These are phyloP conservation scores for Blastobotrys raffinosifermentans DNA, from an alignment of 1,139 yeast genomes.

Conservation along the genomic window DNA sequence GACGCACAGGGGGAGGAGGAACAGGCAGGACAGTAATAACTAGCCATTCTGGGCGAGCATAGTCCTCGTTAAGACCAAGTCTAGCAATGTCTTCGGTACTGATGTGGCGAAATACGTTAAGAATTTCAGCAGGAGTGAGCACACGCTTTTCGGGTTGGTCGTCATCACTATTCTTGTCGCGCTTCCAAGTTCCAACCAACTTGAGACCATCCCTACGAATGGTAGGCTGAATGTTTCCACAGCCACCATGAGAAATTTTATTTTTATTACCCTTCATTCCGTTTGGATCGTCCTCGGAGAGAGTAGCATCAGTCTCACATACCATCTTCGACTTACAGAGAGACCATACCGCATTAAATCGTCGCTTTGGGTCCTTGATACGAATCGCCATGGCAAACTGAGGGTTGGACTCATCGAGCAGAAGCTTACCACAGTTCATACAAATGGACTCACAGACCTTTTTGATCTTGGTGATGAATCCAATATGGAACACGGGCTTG, in stretches of 20 bases:
- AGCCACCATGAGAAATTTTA: conserved; percentile 78
- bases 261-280: conserved; percentile 37
- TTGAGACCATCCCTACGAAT: conserved; percentile 94
- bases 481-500: conserved; percentile 97
- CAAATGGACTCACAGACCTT: conserved; percentile 95
- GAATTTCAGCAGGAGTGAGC: conserved; percentile 80
- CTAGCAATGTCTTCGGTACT: conserved; percentile 73
- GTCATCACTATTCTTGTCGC: conserved; percentile 71
- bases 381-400: conserved; percentile 84
- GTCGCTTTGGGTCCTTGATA: conserved; percentile 88
- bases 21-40: conserved; percentile 93
- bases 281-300: conserved; percentile 49
- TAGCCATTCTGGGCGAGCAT: conserved; percentile 99
- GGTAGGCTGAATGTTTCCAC: conserved; percentile 96
- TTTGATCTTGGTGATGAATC: conserved; percentile 83
- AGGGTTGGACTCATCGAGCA: conserved; percentile 73
- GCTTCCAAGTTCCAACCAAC: conserved; percentile 96
- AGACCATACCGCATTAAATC: conserved; percentile 96
- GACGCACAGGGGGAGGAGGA: conserved; percentile 99
- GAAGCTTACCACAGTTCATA: conserved; percentile 95
- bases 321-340: conserved; percentile 87
- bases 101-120: conserved; percentile 88
- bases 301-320: conserved; percentile 82
- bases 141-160: conserved; percentile 93
- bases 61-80: conserved; percentile 90